Conservation (phyloP, 805 yeast species). For the Cephaloascus albidus region DNA sequence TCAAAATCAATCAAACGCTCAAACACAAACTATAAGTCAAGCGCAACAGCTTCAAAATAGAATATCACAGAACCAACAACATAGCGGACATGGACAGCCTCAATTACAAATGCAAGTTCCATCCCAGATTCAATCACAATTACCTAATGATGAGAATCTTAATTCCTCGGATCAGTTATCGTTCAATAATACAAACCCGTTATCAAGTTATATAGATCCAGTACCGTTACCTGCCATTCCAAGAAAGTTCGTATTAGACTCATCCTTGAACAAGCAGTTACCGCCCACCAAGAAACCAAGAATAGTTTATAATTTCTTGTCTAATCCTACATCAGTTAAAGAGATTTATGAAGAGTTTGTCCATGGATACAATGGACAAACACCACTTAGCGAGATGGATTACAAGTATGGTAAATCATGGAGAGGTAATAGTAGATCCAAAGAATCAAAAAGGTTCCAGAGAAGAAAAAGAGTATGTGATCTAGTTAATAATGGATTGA, state of each 20-base stretch:
- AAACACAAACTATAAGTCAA: not conserved
- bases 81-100: not conserved
- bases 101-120: no score
- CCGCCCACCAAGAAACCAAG: slow-evolving; percentile 20
- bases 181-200: not conserved
- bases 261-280: not conserved
- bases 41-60: no score
- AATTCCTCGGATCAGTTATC: not conserved
- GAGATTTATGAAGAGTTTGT: slow-evolving; percentile 36
- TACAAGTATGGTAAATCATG: slow-evolving; percentile 32
- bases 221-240: not conserved
- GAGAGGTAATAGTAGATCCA: slow-evolving; percentile 36
- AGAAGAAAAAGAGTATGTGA: slow-evolving; percentile 33
- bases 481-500: slow-evolving; percentile 30
- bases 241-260: not conserved
- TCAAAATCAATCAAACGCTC: not conserved
- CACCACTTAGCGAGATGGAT: slow-evolving; percentile 31
- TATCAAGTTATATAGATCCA: not conserved
- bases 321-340: slow-evolving; percentile 32
- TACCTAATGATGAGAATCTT: no score
- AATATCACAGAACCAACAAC: not conserved
- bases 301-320: slow-evolving; percentile 26
- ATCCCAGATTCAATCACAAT: no score
- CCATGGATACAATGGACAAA: slow-evolving; percentile 33
- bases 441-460: slow-evolving; percentile 32